phyloP scores from a whole-genome alignment of 2,329 filamentous ascomycete species.

The Rhynchosporium agropyri region DNA sequence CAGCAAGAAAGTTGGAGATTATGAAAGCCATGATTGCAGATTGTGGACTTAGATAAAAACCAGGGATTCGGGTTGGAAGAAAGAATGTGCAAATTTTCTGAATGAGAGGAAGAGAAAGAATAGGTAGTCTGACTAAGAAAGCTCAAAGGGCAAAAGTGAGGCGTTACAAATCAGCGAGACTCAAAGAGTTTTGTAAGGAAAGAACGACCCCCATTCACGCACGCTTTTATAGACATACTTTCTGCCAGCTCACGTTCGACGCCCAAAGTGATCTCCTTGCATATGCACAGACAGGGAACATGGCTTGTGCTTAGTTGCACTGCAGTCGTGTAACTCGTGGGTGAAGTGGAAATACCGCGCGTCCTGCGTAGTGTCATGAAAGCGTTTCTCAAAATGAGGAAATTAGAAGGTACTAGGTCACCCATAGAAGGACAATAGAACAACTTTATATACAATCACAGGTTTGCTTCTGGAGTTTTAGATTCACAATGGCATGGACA shows the following conservation, averaged over 20 bases:
- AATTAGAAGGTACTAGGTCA: too few species aligned
- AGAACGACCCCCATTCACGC: not conserved
- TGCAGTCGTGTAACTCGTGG: not conserved
- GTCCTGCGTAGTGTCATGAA: too few species aligned
- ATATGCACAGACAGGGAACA: slow-evolving; percentile 23
- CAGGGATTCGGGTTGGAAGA: not conserved
- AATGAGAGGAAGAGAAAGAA: too few species aligned
- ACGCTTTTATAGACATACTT: not conserved
- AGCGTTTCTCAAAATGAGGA: not conserved
- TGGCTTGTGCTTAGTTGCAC: not conserved
- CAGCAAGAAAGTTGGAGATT: slow-evolving; percentile 5
- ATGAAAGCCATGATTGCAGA: slow-evolving; percentile 5
- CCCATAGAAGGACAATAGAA: too few species aligned
- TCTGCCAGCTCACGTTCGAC: not conserved
- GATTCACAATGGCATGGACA: not conserved
- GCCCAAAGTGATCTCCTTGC: slow-evolving; percentile 9
- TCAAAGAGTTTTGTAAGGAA: too few species aligned
- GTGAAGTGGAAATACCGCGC: not conserved
- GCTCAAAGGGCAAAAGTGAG: too few species aligned
- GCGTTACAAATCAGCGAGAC: too few species aligned
- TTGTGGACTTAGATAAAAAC: not conserved
- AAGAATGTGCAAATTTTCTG: not conserved
- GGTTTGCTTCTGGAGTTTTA: too few species aligned
- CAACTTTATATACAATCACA: too few species aligned
- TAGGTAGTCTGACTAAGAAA: too few species aligned